Evolutionary conservation across 495 filamentous ascomycete genomes (phyloP).

Genomic region (Hypoxylon intermedium): DNA sequence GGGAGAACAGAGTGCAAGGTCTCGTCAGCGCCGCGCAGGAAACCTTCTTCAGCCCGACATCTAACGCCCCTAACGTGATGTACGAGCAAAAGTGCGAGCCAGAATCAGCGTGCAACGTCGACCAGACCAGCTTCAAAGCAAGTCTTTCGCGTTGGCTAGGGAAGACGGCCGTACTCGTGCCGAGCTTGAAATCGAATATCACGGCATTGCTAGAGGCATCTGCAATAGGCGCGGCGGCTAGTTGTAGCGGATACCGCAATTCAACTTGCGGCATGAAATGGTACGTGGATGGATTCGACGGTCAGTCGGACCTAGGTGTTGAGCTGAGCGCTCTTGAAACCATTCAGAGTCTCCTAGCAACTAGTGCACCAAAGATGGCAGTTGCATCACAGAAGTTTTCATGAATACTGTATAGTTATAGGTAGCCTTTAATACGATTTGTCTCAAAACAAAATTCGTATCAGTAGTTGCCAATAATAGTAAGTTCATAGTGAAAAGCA

Average conservation of each 20-base stretch:
- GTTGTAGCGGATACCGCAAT: constrained; percentile 66
- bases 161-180: constrained; percentile 69
- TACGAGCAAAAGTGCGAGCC: constrained; percentile 76
- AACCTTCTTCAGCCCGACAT: constrained; percentile 62
- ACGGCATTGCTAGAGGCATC: constrained; percentile 61
- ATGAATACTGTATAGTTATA: not conserved
- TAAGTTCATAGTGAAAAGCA: no score
- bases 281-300: constrained; percentile 66
- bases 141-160: constrained; percentile 79
- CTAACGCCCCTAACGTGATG: constrained; percentile 62
- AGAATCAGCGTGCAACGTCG: constrained; percentile 67
- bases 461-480: no score
- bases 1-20: constrained; percentile 65
- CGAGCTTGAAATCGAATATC: constrained; percentile 62
- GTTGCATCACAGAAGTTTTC: not conserved
- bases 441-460: no score
- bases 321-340: constrained; percentile 67
- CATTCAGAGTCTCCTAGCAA: constrained; percentile 57
- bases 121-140: constrained; percentile 79
- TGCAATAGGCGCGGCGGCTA: constrained; percentile 66
- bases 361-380: constrained; percentile 35
- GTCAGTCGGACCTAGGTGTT: constrained; percentile 62
- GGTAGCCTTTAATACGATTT: no score
- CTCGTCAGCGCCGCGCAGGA: constrained; percentile 60
- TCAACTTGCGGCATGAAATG: constrained; percentile 74